phyloP scores from a whole-genome alignment of 371 early-diverging fungal species.

The Zopfochytrium polystomum region DNA sequence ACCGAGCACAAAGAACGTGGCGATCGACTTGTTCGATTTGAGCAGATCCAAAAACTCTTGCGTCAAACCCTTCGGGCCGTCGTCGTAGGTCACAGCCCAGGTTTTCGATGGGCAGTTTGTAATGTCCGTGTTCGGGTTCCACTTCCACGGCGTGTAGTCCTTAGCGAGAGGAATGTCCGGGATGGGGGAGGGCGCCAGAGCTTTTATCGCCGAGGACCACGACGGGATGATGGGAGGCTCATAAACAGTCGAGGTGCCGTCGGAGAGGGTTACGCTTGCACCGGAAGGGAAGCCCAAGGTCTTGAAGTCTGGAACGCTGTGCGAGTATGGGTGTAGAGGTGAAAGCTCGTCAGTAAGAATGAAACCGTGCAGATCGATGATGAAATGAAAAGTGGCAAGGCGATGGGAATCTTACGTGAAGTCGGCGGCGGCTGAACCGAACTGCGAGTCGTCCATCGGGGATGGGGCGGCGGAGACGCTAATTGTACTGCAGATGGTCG shows the following conservation, averaged over 20 bases:
- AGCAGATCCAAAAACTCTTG: slow-evolving; percentile 50
- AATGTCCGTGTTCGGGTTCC: neutral
- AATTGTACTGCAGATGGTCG: too few relatives aligned
- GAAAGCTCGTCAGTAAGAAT: too few relatives aligned
- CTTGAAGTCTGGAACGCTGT: neutral
- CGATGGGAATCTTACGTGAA: too few relatives aligned
- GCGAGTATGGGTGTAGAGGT: neutral
- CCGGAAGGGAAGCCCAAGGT: neutral
- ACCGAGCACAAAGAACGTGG: slow-evolving; percentile 71
- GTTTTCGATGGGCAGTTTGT: neutral
- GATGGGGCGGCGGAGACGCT: too few relatives aligned
- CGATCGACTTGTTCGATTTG: slow-evolving; percentile 45
- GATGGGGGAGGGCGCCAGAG: neutral
- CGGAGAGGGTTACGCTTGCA: neutral
- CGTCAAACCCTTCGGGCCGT: slow-evolving; percentile 58
- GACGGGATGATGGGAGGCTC: neutral
- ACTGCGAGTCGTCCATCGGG: too few relatives aligned
- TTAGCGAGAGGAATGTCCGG: neutral
- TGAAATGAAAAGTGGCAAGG: too few relatives aligned
- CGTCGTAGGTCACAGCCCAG: slow-evolving; percentile 41
- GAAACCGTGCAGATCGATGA: neutral
- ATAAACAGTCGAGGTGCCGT: neutral
- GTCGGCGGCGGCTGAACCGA: too few relatives aligned
- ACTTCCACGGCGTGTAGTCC: neutral
- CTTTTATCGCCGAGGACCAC: neutral